Evolutionary conservation across 148 eudicot species (phyloP).

Genomic region (Nyssa sinensis): DNA sequence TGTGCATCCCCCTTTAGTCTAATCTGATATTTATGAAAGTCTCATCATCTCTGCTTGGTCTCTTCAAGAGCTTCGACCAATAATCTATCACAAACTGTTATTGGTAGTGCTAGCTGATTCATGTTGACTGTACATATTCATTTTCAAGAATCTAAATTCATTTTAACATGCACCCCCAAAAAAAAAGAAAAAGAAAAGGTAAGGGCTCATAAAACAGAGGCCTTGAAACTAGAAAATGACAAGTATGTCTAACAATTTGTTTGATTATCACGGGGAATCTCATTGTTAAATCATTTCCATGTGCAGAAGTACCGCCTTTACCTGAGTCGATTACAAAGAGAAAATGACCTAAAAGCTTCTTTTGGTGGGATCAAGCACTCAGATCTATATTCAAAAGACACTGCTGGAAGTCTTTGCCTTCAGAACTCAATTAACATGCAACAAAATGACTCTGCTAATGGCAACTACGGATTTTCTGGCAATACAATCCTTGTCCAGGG

Average conservation of each 20-base stretch:
- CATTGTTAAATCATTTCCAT: slow-evolving; percentile 16
- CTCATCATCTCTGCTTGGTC: background rate
- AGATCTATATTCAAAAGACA: slow-evolving; percentile 49
- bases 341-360: slow-evolving; percentile 48
- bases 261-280: background rate
- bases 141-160: too few species aligned
- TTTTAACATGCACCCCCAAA: too few species aligned
- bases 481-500: slow-evolving; percentile 28
- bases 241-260: background rate
- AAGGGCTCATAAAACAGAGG: background rate
- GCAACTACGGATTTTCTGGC: slow-evolving; percentile 27
- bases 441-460: slow-evolving; percentile 36
- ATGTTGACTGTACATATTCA: too few species aligned
- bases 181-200: too few species aligned
- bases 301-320: slow-evolving; percentile 96
- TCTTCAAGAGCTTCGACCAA: background rate
- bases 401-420: slow-evolving; percentile 36
- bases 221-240: background rate
- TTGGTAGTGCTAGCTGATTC: too few species aligned
- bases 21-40: background rate
- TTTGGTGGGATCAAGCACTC: slow-evolving; percentile 44
- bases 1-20: too few species aligned
- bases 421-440: slow-evolving; percentile 36
- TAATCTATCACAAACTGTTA: background rate
- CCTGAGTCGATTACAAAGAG: slow-evolving; percentile 69